These are phyloP conservation scores for Paracorniculantispora psalliotae DNA, from an alignment of 2,329 filamentous ascomycete species.

Conservation along the genomic window DNA sequence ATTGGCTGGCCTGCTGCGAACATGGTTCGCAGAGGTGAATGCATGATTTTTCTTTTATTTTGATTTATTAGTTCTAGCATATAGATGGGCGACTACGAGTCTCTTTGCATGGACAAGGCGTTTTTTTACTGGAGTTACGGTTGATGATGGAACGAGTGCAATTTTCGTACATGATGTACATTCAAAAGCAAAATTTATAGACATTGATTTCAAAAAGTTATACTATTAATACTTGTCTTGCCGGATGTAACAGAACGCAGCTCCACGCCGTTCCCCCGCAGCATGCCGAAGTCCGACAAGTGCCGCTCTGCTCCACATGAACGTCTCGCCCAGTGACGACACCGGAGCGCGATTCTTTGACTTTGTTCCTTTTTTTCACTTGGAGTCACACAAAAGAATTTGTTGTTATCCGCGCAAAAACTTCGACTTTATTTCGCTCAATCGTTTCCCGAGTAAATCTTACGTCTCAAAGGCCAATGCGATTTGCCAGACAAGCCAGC, in stretches of 20 bases:
- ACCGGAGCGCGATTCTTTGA: background rate
- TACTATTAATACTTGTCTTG: no score
- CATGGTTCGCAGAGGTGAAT: conserved; percentile 82
- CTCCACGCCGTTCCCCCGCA: background rate
- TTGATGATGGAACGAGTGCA: background rate
- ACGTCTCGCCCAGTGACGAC: background rate
- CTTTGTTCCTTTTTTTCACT: no score
- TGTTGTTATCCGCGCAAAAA: no score
- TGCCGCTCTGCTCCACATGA: background rate
- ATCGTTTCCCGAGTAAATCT: no score
- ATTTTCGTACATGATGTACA: background rate
- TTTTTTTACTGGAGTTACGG: background rate
- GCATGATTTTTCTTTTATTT: conserved; percentile 23
- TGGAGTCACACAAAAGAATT: background rate
- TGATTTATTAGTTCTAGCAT: background rate
- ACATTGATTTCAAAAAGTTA: background rate
- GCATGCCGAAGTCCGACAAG: conserved; percentile 1
- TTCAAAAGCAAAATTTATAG: background rate
- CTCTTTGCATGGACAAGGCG: conserved; percentile 11
- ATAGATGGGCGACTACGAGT: background rate
- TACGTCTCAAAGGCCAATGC: background rate
- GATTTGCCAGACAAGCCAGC: background rate
- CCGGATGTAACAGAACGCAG: no score
- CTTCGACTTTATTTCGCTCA: no score
- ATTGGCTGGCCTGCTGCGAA: conserved; percentile 79